Evolutionary conservation across 1,284 basidiomycete species (phyloP), one percentile per base, ranked within the genome.

Genomic region (Ustilago nuda): DNA sequence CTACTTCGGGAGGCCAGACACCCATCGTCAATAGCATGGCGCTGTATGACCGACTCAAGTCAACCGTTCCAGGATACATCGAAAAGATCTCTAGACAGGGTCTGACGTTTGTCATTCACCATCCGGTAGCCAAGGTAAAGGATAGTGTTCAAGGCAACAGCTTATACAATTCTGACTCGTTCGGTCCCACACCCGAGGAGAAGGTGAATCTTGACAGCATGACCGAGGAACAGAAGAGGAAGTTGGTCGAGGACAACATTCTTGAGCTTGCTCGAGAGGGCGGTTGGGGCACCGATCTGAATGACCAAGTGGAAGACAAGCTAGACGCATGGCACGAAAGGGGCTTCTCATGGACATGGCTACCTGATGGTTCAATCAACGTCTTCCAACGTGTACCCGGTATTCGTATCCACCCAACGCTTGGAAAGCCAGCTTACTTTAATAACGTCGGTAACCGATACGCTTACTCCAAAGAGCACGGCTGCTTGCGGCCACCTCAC

Each of bases 391-490:
- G 77, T 17, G 69, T 71, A 2, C 77, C 77, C 12, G 77, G 74
- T 13, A 68, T 79, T 27, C 73, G 77, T 6, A 35, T 62, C 5
- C 77, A 79, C 30, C 77, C 76, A 0, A 60, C 61, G 0, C 72
- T 79, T 4, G 50, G 54, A 1, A 65, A 55, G 8, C 74, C 74
- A 6, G 67, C 66, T 30, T 79, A 76, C 63, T 79, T 79, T 52
- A 79, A 69, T 60, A 79, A 79, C 30, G 69, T 79, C 30, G 70
- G 76, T 56, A 76, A 69, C 50, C 55, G 74, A 36, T 73, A 67
- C 33, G 56, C 71, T 32, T 76, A 79, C 50, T n/a, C 63, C 6
- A 69, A 69, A 41, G 32, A 66, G 43, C 63, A 66, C 30, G 66
- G 53, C 0, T 66, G 66, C 48, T 41, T 66, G 23, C 53, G 63